These are phyloP conservation scores for Exidia glandulosa DNA, from an alignment of 768 basidiomycete genomes.

Conservation along the genomic window DNA sequence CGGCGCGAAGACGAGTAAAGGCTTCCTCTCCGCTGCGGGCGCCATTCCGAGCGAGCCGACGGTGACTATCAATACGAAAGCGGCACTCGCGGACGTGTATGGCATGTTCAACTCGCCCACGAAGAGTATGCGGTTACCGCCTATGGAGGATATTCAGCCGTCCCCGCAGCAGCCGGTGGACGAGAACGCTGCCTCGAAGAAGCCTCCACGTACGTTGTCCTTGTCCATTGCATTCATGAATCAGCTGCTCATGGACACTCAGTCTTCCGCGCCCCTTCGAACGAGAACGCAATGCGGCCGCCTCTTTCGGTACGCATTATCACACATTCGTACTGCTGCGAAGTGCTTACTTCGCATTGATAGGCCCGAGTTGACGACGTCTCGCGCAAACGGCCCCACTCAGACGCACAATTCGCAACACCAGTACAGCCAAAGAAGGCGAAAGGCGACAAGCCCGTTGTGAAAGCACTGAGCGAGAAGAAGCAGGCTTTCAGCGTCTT, in stretches of 20 bases:
- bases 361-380: too few relatives aligned
- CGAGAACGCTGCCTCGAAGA: constrained; percentile 9
- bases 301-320: not conserved
- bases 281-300: not conserved
- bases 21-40: constrained; percentile 26
- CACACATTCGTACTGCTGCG: not conserved
- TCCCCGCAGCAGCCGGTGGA: not conserved
- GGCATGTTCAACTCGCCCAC: constrained; percentile 68
- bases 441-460: not conserved
- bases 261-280: not conserved
- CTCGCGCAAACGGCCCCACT: not conserved
- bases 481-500: not conserved
- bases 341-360: too few relatives aligned
- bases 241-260: not conserved
- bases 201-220: constrained; percentile 26
- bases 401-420: not conserved
- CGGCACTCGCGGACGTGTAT: constrained; percentile 88
- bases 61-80: constrained; percentile 94
- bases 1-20: constrained; percentile 30
- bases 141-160: too few relatives aligned
- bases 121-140: constrained; percentile 22
- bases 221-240: not conserved
- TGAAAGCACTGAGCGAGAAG: not conserved
- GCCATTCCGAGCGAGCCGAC: constrained; percentile 49
- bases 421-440: not conserved